Percentiles rank a stretch among this genome's conserved stretches.
These are phyloP conservation scores for Bipolaris zeicola DNA, from an alignment of 2,329 filamentous ascomycete species.

Conservation along the genomic window DNA sequence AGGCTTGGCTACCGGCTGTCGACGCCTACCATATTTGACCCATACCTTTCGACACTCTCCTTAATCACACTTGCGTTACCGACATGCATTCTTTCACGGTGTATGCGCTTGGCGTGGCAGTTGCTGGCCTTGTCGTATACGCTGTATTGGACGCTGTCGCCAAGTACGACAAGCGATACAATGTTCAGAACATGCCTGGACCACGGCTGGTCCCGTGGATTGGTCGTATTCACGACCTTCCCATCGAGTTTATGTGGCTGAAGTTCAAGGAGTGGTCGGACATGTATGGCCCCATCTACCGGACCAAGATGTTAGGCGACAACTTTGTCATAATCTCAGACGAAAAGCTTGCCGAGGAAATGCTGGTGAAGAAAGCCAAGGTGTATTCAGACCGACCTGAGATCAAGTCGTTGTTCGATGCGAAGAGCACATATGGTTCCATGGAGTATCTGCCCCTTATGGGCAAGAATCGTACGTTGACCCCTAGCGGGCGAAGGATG, in stretches of 20 bases:
- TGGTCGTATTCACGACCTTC: constrained; percentile 45
- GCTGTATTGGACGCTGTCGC: constrained; percentile 42
- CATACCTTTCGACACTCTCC: constrained; percentile 1
- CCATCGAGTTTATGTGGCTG: constrained; percentile 54
- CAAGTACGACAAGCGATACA: constrained; percentile 47
- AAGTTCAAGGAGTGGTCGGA: constrained; percentile 55
- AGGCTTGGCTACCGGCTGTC: constrained; percentile 1
- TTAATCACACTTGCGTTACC: constrained; percentile 3
- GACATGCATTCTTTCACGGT: constrained; percentile 51
- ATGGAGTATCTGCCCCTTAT: constrained; percentile 63
- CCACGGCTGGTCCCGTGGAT: constrained; percentile 48
- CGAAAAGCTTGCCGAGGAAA: constrained; percentile 59
- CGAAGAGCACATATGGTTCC: constrained; percentile 60
- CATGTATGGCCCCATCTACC: constrained; percentile 44
- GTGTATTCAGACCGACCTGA: constrained; percentile 59
- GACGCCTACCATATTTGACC: constrained; percentile 1
- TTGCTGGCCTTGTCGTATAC: constrained; percentile 47
- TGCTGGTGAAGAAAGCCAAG: constrained; percentile 59
- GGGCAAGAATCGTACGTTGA: constrained; percentile 60
- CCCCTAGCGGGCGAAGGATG: background rate
- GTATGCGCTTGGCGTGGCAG: constrained; percentile 44
- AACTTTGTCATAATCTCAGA: constrained; percentile 58
- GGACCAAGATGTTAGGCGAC: constrained; percentile 48
- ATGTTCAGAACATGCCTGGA: constrained; percentile 48
- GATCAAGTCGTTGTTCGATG: constrained; percentile 59